Evolutionary conservation across 2,329 filamentous ascomycete species (phyloP), one percentile per base, ranked within the genome.

Genomic region (Aspergillus alliaceus): DNA sequence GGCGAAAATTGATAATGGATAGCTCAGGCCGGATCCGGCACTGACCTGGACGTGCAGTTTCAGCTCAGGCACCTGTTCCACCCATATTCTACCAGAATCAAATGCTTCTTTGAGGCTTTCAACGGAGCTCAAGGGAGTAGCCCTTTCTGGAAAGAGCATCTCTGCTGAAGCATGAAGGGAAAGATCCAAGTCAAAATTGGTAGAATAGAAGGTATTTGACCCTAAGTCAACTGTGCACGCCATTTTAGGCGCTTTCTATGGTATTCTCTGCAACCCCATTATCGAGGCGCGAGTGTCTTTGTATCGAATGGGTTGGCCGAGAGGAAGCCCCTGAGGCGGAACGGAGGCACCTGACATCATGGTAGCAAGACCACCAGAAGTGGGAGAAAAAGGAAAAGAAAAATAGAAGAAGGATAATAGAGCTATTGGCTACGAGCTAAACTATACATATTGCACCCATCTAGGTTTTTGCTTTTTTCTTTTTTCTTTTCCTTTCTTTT

Each of bases 1-100:
- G 22, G 60, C 25, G 8, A 69, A 63, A 14, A 32, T 24, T 27
- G 57, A 46, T 6, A 37, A 31, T 15, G 42, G n/a, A 11, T 37
- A 6, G 9, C 56, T 24, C 14, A 59, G 20, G 14, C 34, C 32
- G 11, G 53, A 35, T 20, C 54, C 52, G 24, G 63, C 55, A 18
- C 12, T 35, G 29, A 75, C 46, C 8, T 56, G 55, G 7, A 75
- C 48, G n/a, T 64, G 59, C 7, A 76, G 52, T 37, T 59, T 59
- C 7, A 74, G 46, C 27, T 69, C 65, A 6, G 67, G 66, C 11
- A 63, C 60, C 53, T 70, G 66, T 31, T 56, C 62, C 7, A 72
- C 59, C 73, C 73, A 76, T 27, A 66, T 24, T 14, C 56, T 47
- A 51, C 46, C 22, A 37, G 54, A 53, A 44, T 52, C 14, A 22